Conservation (phyloP, 1,284 basidiomycete genomes). For the Ustilago nuda region DNA sequence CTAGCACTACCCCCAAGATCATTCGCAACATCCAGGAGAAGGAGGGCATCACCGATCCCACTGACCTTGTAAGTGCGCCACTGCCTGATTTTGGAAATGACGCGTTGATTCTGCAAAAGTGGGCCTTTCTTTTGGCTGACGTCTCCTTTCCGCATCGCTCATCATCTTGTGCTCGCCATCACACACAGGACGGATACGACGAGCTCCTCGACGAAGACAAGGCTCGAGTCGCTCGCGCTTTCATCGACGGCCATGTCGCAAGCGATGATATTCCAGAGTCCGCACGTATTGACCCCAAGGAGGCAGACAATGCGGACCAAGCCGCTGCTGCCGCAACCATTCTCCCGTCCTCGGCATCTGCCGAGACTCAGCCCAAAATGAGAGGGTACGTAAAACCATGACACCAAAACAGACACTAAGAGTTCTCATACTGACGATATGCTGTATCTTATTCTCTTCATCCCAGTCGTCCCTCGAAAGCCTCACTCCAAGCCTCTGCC, state of each 20-base stretch:
- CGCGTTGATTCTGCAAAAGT: not conserved
- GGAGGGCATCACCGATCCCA: conserved; percentile 71
- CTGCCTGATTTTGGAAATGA: not conserved
- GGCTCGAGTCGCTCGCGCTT: conserved; percentile 39
- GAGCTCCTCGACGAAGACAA: conserved; percentile 49
- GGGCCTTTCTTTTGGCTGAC: not conserved
- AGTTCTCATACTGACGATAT: not conserved
- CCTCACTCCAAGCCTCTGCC: conserved; percentile 12
- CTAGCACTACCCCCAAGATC: conserved; percentile 69
- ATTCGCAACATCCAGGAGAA: conserved; percentile 79
- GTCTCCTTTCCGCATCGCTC: not conserved
- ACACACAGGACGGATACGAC: conserved; percentile 38
- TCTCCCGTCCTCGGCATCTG: conserved; percentile 3
- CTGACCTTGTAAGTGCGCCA: conserved; percentile 27
- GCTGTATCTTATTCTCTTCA: not conserved
- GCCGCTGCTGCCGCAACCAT: conserved; percentile 12
- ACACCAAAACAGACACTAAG: not conserved
- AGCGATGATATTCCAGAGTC: conserved; percentile 53
- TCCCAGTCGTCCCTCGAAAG: conserved; percentile 37
- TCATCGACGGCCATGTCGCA: conserved; percentile 50
- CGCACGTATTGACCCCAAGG: conserved; percentile 37
- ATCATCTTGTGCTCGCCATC: not conserved
- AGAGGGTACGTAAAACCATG: conserved; percentile 25
- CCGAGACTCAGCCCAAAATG: conserved; percentile 36
- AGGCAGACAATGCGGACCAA: conserved; percentile 11